Evolutionary conservation across 495 filamentous ascomycete species (phyloP), one percentile per base, ranked within the genome.

Genomic region (Aspergillus panamensis): DNA sequence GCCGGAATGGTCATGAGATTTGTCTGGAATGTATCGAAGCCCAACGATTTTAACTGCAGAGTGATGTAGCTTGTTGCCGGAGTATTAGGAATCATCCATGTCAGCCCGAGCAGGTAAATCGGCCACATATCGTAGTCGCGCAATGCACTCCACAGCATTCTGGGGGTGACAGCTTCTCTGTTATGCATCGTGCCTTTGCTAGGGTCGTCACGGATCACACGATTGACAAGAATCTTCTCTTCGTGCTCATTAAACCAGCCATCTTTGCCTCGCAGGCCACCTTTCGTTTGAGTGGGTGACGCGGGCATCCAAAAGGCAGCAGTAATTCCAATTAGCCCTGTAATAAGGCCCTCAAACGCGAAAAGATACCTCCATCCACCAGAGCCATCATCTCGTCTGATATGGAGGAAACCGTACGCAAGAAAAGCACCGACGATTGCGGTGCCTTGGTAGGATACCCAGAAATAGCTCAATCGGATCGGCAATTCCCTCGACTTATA

Each of bases 321-420:
- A 4, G 82, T 55, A 12, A 92, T 68, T 3, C 88, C 89, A 51
- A 92, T 80, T 3, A 84, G 48, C 0, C 82, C 80, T 0, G 87
- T 90, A 13, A 80, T 71, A 14, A 73, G 40, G 19, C 77, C 74
- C 48, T 81, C 78, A 7, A 84, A 76, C 7, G 81, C 73, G 58
- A 88, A 90, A 10, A 91, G 75, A 73, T 86, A 90, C 50, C 86
- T 76, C 90, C 90, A 94, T 10, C 89, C 89, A 2, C 82, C 77
- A 10, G 73, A 73, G 3, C 83, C 86, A 13, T 81, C 63, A 13
- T 79, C 67, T 5, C 82, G 78, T 8, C 84, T 73, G 61, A 94
- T 80, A 48, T 86, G 88, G 6, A 92, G 73, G 31, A 92, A 76
- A 0, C 87, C 90, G 61, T 81, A 89, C 1, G 88, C 90, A 6